Evolutionary conservation across 2,329 filamentous ascomycete species (phyloP), one percentile per base, ranked within the genome.

Genomic region (Mariannaea elegans): DNA sequence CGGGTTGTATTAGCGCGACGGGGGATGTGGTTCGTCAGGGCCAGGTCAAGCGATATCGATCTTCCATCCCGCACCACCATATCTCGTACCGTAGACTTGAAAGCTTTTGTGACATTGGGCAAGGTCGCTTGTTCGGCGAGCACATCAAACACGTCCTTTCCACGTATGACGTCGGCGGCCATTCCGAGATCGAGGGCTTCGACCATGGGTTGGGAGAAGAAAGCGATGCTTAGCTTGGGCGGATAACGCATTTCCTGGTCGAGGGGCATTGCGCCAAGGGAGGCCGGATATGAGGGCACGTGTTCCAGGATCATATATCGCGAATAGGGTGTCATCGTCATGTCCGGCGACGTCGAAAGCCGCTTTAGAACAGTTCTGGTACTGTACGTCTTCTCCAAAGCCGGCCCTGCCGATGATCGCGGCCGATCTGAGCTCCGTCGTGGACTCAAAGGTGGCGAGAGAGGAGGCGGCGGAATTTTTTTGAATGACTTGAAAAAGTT

Each of bases 131-230:
- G 77, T n/a, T 82, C 77, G 4, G 76, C 72, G 4, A 88, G 77
- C n/a, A 87, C 79, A 38, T 80, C 77, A 68, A 87, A 87, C 12
- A 87, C 76, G 59, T 87, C 84, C 62, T 77, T 79, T 45, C 81
- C 78, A 46, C 78, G 69, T 14, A 82, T 74, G 2, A 75, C 71
- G 2, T 76, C 73, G 3, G 70, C 65, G 2, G 71, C 70, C 31
- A 74, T 68, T 14, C 72, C 73, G 2, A 83, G 73, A 12, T 80
- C 78, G 1, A 87, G 76, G 10, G 83, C 72, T 10, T 82, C 78
- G 1, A 82, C 73, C 46, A 83, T 78, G 10, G 79, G 76, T 7
- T 76, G 73, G 1, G 82, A 84, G 65, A 78, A 80, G 68, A 79
- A 83, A 7, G 77, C 71, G 29, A 86, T 77, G 53, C 73, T 72